Percentiles rank a stretch among this genome's conserved stretches.
Evolutionary conservation across 2,329 filamentous ascomycete species (phyloP).

Genomic region (Ascochyta fabae): DNA sequence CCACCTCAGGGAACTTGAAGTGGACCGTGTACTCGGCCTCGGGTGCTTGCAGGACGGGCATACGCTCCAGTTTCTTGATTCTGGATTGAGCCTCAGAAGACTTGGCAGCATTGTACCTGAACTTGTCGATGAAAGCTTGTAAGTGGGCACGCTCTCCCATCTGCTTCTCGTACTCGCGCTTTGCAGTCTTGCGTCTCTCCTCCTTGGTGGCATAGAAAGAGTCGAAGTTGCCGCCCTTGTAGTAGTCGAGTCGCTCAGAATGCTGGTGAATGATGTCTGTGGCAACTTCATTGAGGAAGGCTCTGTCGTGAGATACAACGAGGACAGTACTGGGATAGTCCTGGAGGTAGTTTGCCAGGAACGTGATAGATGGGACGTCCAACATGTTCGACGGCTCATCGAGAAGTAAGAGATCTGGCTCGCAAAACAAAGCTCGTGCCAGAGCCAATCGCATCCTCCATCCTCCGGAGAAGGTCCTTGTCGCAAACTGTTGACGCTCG

Average conservation of each 20-base stretch:
- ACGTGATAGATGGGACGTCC: conserved; percentile 99
- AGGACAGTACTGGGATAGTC: conserved; percentile 92
- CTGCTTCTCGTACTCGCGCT: conserved; percentile 98
- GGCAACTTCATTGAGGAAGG: conserved; percentile 98
- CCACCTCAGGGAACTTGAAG: conserved; percentile 96
- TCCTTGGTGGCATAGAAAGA: conserved; percentile 85
- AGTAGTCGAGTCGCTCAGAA: conserved; percentile 96
- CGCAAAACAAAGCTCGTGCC: conserved; percentile 94
- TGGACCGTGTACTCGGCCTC: conserved; percentile 95
- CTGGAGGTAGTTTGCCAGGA: conserved; percentile 94
- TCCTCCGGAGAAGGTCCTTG: conserved; percentile 98
- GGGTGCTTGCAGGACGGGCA: conserved; percentile 88
- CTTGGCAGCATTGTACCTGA: conserved; percentile 98
- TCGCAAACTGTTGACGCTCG: conserved; percentile 89
- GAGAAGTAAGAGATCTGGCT: conserved; percentile 92
- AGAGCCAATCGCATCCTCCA: conserved; percentile 98
- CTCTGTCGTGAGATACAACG: conserved; percentile 97
- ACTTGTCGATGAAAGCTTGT: conserved; percentile 98
- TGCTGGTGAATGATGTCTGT: conserved; percentile 99
- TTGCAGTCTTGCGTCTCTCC: conserved; percentile 93
- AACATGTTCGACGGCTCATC: conserved; percentile 99
- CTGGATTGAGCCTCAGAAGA: conserved; percentile 97
- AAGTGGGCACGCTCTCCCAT: conserved; percentile 93
- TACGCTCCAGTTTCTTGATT: conserved; percentile 98
- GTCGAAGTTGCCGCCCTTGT: conserved; percentile 92